Percentiles rank a stretch among this genome's conserved stretches.
phyloP scores from a whole-genome alignment of 805 yeast species.

The Lipomyces starkeyi region DNA sequence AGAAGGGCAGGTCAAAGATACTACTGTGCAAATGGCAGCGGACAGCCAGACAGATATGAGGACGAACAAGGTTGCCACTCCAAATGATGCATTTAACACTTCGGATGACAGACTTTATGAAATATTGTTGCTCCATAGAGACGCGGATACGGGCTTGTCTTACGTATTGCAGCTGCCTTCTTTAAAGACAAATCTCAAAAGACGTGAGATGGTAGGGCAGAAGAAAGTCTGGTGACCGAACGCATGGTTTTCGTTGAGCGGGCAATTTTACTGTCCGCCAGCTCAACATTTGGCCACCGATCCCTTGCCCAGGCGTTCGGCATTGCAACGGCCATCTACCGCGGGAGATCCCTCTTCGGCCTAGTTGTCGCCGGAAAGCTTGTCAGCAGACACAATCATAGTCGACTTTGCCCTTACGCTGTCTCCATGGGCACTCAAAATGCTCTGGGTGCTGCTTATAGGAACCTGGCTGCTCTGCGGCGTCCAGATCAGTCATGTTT shows the following conservation, averaged over 20 bases:
- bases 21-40: neutral
- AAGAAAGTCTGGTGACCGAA: too few species aligned
- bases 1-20: too few species aligned
- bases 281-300: too few species aligned
- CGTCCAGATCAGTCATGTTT: slow-evolving; percentile 1
- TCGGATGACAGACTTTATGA: neutral
- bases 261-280: too few species aligned
- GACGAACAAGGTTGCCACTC: neutral
- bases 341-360: too few species aligned
- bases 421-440: neutral
- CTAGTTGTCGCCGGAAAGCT: neutral
- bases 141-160: neutral
- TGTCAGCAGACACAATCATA: neutral
- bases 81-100: neutral
- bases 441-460: neutral
- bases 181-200: neutral
- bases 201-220: too few species aligned
- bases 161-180: neutral
- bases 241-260: too few species aligned
- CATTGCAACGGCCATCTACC: too few species aligned
- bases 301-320: too few species aligned
- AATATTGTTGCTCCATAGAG: neutral
- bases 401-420: neutral
- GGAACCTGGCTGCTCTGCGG: neutral
- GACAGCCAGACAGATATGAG: neutral